These are phyloP conservation scores for Boletus pseudo-olivaceus DNA, from an alignment of 768 basidiomycete genomes.

Conservation along the genomic window DNA sequence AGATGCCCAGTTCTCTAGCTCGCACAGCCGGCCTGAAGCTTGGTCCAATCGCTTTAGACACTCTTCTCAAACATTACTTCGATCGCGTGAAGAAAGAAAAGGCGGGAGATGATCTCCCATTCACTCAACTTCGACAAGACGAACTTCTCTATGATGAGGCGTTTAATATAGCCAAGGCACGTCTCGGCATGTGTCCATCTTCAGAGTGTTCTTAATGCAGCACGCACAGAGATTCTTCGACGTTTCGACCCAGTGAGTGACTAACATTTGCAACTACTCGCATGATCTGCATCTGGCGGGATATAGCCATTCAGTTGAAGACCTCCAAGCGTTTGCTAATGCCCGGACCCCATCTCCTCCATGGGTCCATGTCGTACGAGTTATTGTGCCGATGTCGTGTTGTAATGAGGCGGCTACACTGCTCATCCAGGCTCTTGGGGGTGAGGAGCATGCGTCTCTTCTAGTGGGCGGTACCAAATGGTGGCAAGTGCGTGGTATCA, in stretches of 20 bases:
- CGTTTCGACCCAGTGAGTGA: slow-evolving; percentile 60
- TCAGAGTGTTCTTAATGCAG: background rate
- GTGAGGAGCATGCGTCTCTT: slow-evolving; percentile 66
- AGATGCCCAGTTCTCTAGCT: slow-evolving; percentile 53
- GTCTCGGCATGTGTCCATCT: slow-evolving; percentile 10
- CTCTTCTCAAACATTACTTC: slow-evolving; percentile 84
- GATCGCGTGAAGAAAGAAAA: slow-evolving; percentile 52
- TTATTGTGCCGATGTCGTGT: slow-evolving; percentile 67
- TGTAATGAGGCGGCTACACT: slow-evolving; percentile 73
- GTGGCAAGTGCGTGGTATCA: slow-evolving; percentile 92
- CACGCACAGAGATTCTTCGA: slow-evolving; percentile 64
- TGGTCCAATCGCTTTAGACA: slow-evolving; percentile 72
- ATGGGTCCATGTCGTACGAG: slow-evolving; percentile 70
- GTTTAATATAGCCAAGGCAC: slow-evolving; percentile 71
- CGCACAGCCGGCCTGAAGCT: slow-evolving; percentile 59
- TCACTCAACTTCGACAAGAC: slow-evolving; percentile 56
- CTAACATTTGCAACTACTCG: background rate
- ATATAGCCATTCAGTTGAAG: slow-evolving; percentile 77
- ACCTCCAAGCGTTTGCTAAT: slow-evolving; percentile 75
- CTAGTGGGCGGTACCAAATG: slow-evolving; percentile 90
- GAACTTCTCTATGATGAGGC: slow-evolving; percentile 81
- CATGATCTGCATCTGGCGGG: background rate
- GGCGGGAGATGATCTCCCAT: slow-evolving; percentile 36
- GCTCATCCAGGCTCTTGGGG: slow-evolving; percentile 78
- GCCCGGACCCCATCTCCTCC: slow-evolving; percentile 82